A percentile compares a stretch with the other conserved stretches of the same genome.
phyloP scores from a whole-genome alignment of 305 asterid species.

The Solanum hybrid region DNA sequence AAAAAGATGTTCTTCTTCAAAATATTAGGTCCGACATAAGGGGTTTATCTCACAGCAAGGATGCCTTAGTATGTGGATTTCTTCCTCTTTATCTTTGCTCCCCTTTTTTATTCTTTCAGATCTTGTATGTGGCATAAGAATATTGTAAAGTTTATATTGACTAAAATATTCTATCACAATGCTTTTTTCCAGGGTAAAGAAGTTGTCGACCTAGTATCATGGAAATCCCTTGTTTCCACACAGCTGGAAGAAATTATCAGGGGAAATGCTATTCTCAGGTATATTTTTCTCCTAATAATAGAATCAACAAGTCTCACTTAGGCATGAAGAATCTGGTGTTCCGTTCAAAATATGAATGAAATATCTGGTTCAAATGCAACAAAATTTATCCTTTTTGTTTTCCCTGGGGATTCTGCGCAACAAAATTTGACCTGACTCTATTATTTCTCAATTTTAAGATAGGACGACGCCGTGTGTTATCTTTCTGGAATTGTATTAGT shows the following conservation, averaged over 20 bases:
- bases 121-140: neutral
- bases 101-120: neutral
- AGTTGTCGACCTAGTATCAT: conserved; percentile 48
- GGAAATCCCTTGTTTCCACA: conserved; percentile 70
- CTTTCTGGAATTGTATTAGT: neutral
- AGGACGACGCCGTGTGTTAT: neutral
- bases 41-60: conserved; percentile 55
- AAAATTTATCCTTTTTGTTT: neutral
- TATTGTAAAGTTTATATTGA: neutral
- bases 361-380: neutral
- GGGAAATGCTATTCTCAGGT: conserved; percentile 77
- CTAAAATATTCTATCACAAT: neutral
- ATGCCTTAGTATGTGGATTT: conserved; percentile 49
- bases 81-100: neutral
- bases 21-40: conserved; percentile 48
- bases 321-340: neutral
- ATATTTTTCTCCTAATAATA: neutral
- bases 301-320: neutral
- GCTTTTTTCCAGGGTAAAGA: conserved; percentile 56
- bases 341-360: neutral
- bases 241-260: conserved; percentile 56
- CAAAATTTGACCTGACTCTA: neutral
- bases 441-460: neutral
- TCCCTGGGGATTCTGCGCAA: neutral
- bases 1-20: conserved; percentile 42